Conservation (phyloP, 2,329 filamentous ascomycete species). For the Periconia sp. region DNA sequence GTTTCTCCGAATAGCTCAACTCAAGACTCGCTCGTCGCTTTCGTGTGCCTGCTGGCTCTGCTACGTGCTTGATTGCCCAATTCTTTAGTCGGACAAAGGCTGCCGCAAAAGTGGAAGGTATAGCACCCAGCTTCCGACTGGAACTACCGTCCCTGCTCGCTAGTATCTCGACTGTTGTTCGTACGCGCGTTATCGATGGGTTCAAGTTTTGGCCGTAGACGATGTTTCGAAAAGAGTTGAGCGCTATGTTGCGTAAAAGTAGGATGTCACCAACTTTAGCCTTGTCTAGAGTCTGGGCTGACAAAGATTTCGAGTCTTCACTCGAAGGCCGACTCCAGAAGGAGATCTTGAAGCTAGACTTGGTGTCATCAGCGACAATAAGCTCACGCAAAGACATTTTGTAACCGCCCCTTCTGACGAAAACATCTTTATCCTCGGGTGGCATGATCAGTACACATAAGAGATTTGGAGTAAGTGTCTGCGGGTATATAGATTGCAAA, state of each 20-base stretch:
- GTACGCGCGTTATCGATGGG: conserved; percentile 70
- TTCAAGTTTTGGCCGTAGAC: conserved; percentile 87
- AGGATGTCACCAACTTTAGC: conserved; percentile 78
- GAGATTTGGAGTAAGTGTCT: conserved; percentile 82
- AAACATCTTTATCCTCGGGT: conserved; percentile 69
- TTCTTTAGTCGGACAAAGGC: conserved; percentile 73
- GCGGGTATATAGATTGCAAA: conserved; percentile 72
- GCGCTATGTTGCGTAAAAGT: conserved; percentile 77
- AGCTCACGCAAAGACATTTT: conserved; percentile 49
- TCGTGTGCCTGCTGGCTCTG: conserved; percentile 43
- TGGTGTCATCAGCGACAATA: conserved; percentile 80
- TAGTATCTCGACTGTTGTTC: conserved; percentile 69
- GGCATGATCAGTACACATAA: conserved; percentile 81
- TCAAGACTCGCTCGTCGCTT: conserved; percentile 17
- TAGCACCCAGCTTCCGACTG: conserved; percentile 52
- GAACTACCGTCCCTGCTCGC: conserved; percentile 60
- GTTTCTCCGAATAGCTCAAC: conserved; percentile 16
- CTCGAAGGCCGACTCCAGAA: conserved; percentile 67
- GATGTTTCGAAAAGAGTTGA: conserved; percentile 74
- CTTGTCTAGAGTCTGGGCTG: conserved; percentile 49
- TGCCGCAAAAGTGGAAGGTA: conserved; percentile 59
- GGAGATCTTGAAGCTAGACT: conserved; percentile 78
- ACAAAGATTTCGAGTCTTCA: conserved; percentile 30
- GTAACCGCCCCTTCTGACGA: conserved; percentile 67
- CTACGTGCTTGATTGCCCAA: conserved; percentile 78